Percentiles rank a stretch among this genome's conserved stretches.
These are phyloP conservation scores for Corinectria fuckeliana DNA, from an alignment of 2,329 filamentous ascomycete species.

Conservation along the genomic window DNA sequence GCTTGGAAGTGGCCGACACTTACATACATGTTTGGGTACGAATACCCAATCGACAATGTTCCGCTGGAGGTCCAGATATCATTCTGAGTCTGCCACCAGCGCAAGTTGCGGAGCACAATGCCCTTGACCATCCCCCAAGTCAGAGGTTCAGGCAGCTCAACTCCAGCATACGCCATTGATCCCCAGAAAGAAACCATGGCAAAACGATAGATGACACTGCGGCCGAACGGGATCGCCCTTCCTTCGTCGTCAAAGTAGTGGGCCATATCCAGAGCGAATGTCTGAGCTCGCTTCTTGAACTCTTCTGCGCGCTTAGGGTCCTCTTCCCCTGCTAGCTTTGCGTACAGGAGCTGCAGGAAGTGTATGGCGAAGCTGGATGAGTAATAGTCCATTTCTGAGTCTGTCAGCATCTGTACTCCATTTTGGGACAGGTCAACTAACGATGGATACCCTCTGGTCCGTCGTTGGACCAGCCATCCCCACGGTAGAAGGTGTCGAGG, in stretches of 20 bases:
- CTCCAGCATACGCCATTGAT: slow-evolving; percentile 75
- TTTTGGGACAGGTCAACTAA: slow-evolving; percentile 37
- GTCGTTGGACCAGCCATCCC: slow-evolving; percentile 83
- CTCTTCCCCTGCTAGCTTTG: slow-evolving; percentile 71
- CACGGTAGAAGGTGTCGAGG: slow-evolving; percentile 81
- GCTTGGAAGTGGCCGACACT: slow-evolving; percentile 36
- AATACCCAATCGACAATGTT: slow-evolving; percentile 78
- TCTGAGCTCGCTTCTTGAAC: slow-evolving; percentile 71
- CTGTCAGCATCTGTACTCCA: slow-evolving; percentile 8
- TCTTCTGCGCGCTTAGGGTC: slow-evolving; percentile 71
- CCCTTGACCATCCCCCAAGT: slow-evolving; percentile 84
- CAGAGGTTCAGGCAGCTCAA: slow-evolving; percentile 73
- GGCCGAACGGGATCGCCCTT: slow-evolving; percentile 76
- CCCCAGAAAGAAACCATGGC: slow-evolving; percentile 88
- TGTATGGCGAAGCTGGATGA: slow-evolving; percentile 84
- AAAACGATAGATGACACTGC: slow-evolving; percentile 82
- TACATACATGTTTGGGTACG: slow-evolving; percentile 78
- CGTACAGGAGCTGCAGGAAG: slow-evolving; percentile 78
- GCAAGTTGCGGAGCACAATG: slow-evolving; percentile 73
- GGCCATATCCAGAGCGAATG: slow-evolving; percentile 72
- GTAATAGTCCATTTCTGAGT: slow-evolving; percentile 79
- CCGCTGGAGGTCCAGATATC: slow-evolving; percentile 79
- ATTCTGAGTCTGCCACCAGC: slow-evolving; percentile 80
- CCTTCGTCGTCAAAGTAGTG: slow-evolving; percentile 79
- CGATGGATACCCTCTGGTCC: slow-evolving; percentile 78